These are phyloP conservation scores for Capsicum pubescens DNA, from an alignment of 257 asterid genomes.

Conservation along the genomic window DNA sequence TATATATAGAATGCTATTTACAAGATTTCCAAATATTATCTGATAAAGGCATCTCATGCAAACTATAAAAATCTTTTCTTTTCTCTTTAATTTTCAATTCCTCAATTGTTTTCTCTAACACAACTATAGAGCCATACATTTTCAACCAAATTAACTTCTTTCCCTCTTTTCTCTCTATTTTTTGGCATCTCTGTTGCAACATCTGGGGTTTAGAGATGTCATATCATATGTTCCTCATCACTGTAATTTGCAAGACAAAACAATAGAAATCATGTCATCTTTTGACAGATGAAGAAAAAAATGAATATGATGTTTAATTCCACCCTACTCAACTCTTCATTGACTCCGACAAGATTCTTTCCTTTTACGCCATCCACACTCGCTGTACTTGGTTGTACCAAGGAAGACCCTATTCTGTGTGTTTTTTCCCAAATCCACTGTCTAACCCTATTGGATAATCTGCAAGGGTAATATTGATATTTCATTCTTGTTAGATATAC, in stretches of 20 bases:
- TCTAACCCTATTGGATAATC: no score
- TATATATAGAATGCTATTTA: no score
- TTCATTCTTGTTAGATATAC: no score
- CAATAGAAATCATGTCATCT: no score
- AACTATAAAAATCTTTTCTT: background rate
- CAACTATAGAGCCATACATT: background rate
- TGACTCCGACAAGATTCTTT: background rate
- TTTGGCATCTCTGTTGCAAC: no score
- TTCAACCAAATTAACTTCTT: background rate
- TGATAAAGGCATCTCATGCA: background rate
- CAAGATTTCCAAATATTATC: no score
- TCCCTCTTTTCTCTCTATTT: background rate
- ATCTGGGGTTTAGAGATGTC: no score
- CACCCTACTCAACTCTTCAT: no score
- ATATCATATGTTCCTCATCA: no score
- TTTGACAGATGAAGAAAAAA: no score
- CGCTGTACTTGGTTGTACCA: constrained; percentile 32
- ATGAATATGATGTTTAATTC: background rate
- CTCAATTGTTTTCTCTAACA: background rate
- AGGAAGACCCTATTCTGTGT: background rate
- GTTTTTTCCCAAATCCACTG: background rate
- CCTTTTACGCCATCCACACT: constrained; percentile 14
- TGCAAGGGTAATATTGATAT: no score
- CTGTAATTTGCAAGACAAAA: no score
- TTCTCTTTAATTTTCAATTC: background rate